These are phyloP conservation scores for Phragmites australis DNA, from an alignment of 176 grass and related monocot genomes.

Conservation along the genomic window DNA sequence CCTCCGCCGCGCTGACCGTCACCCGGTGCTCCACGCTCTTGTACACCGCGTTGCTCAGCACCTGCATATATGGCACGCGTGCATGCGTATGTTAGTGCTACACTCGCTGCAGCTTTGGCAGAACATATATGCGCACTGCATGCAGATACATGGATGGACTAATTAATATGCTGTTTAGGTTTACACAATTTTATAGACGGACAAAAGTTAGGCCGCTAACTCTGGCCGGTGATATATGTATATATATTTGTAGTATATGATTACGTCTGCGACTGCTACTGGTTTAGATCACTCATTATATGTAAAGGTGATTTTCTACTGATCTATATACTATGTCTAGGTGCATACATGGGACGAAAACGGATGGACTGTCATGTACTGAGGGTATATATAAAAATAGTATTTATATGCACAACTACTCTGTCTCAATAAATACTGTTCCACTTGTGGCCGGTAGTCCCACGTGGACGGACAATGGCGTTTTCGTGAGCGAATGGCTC, in stretches of 20 bases:
- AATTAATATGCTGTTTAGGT: background rate
- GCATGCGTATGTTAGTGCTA: background rate
- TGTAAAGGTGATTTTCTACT: background rate
- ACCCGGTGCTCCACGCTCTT: conserved; percentile 90
- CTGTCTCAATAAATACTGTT: background rate
- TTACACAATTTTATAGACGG: background rate
- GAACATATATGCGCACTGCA: background rate
- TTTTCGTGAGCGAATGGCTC: conserved; percentile 9
- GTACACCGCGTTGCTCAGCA: conserved; percentile 73
- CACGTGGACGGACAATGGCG: conserved; percentile 19
- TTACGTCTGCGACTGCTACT: background rate
- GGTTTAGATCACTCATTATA: background rate
- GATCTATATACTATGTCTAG: too few relatives aligned
- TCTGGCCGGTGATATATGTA: too few relatives aligned
- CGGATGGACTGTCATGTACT: background rate
- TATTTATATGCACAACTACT: background rate
- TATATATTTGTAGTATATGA: background rate
- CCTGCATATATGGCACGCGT: conserved; percentile 34
- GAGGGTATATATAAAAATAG: background rate
- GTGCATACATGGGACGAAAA: background rate
- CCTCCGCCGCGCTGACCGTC: conserved; percentile 51
- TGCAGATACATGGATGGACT: background rate
- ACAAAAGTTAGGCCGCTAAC: conserved; percentile 13
- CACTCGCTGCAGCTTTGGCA: too few relatives aligned
- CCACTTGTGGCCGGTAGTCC: too few relatives aligned